Evolutionary conservation across 495 filamentous ascomycete species (phyloP), one percentile per base, ranked within the genome.

Genomic region (Tricharina praecox): DNA sequence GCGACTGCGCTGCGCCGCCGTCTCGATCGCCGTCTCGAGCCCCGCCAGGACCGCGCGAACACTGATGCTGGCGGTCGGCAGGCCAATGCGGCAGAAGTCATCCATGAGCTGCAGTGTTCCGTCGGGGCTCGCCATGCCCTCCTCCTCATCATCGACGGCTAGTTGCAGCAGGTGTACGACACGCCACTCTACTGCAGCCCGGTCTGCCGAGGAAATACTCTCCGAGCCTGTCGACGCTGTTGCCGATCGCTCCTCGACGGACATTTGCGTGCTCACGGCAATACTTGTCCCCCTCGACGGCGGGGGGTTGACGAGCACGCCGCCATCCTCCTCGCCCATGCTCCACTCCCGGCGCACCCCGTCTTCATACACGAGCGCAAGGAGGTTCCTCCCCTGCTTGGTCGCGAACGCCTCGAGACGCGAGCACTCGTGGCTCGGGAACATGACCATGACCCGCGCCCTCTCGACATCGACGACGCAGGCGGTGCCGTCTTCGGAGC

Each of bases 241-340:
- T 13, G 41, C 21, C 3, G 40, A 26, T n/a, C n/a, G n/a, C n/a
- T n/a, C n/a, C n/a, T n/a, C n/a, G n/a, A n/a, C n/a, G n/a, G n/a
- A n/a, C n/a, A n/a, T n/a, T n/a, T n/a, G n/a, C n/a, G n/a, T n/a
- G n/a, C n/a, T n/a, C n/a, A n/a, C n/a, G n/a, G n/a, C n/a, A 21
- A 34, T 42, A 23, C 48, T 48, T 11, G 47, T 45, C 3, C 48
- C 51, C 21, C 47, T 33, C 15, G 47, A 58, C 1, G 55, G 50
- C 9, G 55, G 51, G 0, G 45, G 38, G 23, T 54, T 52, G 13
- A 59, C 23, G n/a, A 46, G 20, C 1, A 60, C 50, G 3, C 57
- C 57, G 10, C 56, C 52, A 19, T 59, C 56, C 30, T 60, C 55
- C 19, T 59, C 55, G 2, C 56, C 56, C 11, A 59, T 46, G 15